A percentile compares a stretch with the other conserved stretches of the same genome.
phyloP scores from a whole-genome alignment of 2,329 filamentous ascomycete genomes.

The Colletotrichum musae region DNA sequence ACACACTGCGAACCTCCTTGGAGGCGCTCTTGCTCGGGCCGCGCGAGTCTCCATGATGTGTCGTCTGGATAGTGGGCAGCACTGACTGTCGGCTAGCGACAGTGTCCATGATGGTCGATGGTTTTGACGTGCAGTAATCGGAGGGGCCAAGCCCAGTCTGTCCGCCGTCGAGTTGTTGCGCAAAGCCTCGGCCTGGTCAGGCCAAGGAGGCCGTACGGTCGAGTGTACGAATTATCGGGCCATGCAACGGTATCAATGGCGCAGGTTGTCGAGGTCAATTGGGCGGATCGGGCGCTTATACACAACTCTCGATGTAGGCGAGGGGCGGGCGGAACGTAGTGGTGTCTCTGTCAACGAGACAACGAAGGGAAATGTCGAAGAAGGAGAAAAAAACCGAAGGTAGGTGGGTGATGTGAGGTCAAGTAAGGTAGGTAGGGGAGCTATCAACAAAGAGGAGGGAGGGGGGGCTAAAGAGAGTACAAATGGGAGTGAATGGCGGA shows the following conservation, averaged over 20 bases:
- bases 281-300: constrained; percentile 10
- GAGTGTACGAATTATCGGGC: constrained; percentile 38
- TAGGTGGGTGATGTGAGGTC: not conserved
- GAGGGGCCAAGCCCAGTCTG: constrained; percentile 26
- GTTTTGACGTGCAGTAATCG: constrained; percentile 25
- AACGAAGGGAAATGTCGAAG: constrained; percentile 2
- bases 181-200: constrained; percentile 30
- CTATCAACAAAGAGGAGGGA: constrained; percentile 24
- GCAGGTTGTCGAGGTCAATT: constrained; percentile 27
- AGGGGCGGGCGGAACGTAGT: constrained; percentile 8
- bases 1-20: constrained; percentile 32
- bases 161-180: constrained; percentile 24
- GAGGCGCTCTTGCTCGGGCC: constrained; percentile 18
- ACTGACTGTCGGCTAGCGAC: constrained; percentile 36
- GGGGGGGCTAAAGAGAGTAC: constrained; percentile 8
- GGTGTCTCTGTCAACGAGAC: constrained; percentile 36
- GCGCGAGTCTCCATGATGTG: constrained; percentile 34
- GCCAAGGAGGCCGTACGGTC: constrained; percentile 40
- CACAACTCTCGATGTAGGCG: constrained; percentile 7
- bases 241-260: constrained; percentile 29
- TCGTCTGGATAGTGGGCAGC: constrained; percentile 41
- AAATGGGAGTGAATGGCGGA: constrained; percentile 29
- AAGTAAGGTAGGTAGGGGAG: not conserved
- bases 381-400: constrained; percentile 2
- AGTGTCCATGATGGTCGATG: constrained; percentile 39